Conservation (phyloP, 2,329 filamentous ascomycete genomes). For the Fusarium nanum region DNA sequence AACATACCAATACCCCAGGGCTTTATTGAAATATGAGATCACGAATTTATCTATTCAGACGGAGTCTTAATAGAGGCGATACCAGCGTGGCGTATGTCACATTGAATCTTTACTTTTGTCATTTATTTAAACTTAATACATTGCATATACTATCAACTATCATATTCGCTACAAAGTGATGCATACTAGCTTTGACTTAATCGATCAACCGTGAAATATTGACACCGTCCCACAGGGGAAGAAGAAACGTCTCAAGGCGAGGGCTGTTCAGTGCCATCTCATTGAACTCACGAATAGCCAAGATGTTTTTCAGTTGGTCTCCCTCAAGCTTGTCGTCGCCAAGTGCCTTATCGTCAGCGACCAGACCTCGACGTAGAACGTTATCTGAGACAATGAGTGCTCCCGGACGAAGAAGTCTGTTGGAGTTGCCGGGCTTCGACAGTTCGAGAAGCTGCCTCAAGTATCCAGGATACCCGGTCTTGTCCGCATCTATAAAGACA, state of each 20-base stretch:
- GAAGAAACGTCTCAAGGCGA: slow-evolving; percentile 55
- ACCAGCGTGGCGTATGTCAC: slow-evolving; percentile 10
- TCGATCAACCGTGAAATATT: slow-evolving; percentile 55
- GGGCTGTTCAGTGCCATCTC: slow-evolving; percentile 48
- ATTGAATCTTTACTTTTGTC: background rate
- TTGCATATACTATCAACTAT: background rate
- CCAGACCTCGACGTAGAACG: slow-evolving; percentile 60
- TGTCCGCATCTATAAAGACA: slow-evolving; percentile 66
- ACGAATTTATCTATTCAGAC: slow-evolving; percentile 23
- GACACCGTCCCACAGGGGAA: slow-evolving; percentile 59
- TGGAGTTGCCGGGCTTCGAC: slow-evolving; percentile 53
- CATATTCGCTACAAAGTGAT: background rate
- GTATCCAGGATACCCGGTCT: slow-evolving; percentile 63
- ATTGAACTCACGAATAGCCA: slow-evolving; percentile 52
- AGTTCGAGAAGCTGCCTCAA: slow-evolving; percentile 58
- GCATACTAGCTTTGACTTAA: slow-evolving; percentile 32
- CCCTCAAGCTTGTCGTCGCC: slow-evolving; percentile 34
- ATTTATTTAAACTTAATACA: slow-evolving; percentile 16
- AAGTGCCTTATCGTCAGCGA: slow-evolving; percentile 54
- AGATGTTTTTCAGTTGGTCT: slow-evolving; percentile 36
- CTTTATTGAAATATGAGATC: slow-evolving; percentile 28
- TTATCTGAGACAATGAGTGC: slow-evolving; percentile 68
- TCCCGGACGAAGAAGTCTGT: slow-evolving; percentile 59
- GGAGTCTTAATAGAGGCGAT: slow-evolving; percentile 14
- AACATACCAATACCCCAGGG: slow-evolving; percentile 8